Evolutionary conservation across 352 stramenopile species (phyloP), one percentile per base, ranked within the genome.

Genomic region (Phytophthora nicotianae): DNA sequence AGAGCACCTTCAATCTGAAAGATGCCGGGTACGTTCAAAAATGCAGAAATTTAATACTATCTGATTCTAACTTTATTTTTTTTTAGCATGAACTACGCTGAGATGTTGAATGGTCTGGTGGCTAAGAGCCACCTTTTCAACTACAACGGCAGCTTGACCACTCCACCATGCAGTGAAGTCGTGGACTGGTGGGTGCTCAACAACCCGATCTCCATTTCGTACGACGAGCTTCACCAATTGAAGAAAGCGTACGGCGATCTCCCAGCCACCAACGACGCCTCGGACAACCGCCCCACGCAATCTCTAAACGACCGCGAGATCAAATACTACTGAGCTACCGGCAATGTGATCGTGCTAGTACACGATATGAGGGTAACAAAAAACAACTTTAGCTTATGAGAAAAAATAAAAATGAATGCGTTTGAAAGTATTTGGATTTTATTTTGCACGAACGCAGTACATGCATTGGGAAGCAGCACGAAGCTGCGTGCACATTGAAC

Each of bases 131-230:
- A 87, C 51, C 32, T 91, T 19, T 86, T 88, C 68, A 83, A 86
- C 66, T 87, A 89, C 66, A 65, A 58, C n/a, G 79, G 79, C 20
- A 86, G 75, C 21, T 57, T 89, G 16, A 89, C 79, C 14, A 87
- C 79, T 21, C 79, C 79, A 8, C 72, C 72, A 24, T 89, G 79
- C 65, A 79, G 57, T 33, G 79, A 87, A 64, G 72, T 75, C 45
- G 79, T 87, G 14, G 72, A 79, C 64, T 89, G 77, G 75, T 87
- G 72, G 79, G 69, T 89, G 42, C 68, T 87, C 42, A 78, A 79
- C 52, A 83, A 80, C 43, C 77, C 75, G 16, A 68, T 88, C n/a
- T 41, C 68, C 35, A 82, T 88, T 64, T 71, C 73, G n/a, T 41
- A 49, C 17, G 33, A 45, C 26, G 71, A 85, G 29, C 70, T 78